Evolutionary conservation across 2,329 filamentous ascomycete species (phyloP), one percentile per base, ranked within the genome.

Genomic region (Fusarium newnesense): DNA sequence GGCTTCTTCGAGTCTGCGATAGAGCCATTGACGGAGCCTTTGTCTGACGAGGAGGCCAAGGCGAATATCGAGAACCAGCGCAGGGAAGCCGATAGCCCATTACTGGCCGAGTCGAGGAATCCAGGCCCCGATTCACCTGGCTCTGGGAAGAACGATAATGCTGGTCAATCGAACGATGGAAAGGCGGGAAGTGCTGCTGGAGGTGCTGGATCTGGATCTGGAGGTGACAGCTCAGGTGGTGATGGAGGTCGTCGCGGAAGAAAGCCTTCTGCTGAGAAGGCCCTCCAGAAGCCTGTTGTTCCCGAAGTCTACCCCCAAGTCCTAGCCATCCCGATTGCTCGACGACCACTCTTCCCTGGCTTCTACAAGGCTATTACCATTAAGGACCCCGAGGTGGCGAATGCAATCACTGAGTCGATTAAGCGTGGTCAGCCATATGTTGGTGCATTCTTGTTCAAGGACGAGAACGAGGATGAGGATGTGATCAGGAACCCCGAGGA

Each of bases 351-450:
- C 18, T 99, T 98, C 83, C 96, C 96, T 2, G 96, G 96, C 3
- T 99, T 98, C 83, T 99, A 99, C 86, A 99, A 99, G 84, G 96
- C 96, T 15, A 96, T 99, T 76, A 99, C 96, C 7, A 97, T 99
- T 76, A 92, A 94, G 80, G 95, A 99, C 79, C 94, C 93, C 24
- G 93, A 96, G 76, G 96, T 99, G 40, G 93, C 95, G 19, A 91
- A 92, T 43, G 96, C 96, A 28, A 97, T 99, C 75, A 93, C 95
- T 66, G 97, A 99, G 80, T 96, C 97, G 88, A 94, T 98, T 81
- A 97, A 97, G 87, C 89, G 96, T 59, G 96, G 96, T 2, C 97
- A 99, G 82, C 97, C 96, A 30, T 99, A 99, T 78, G 94, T 99
- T 44, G 96, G 96, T 71, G 96, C 95, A 7, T 99, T 99, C 84